Evolutionary conservation across 2,329 filamentous ascomycete species (phyloP), one percentile per base, ranked within the genome.

Genomic region (Sarocladium strictum): DNA sequence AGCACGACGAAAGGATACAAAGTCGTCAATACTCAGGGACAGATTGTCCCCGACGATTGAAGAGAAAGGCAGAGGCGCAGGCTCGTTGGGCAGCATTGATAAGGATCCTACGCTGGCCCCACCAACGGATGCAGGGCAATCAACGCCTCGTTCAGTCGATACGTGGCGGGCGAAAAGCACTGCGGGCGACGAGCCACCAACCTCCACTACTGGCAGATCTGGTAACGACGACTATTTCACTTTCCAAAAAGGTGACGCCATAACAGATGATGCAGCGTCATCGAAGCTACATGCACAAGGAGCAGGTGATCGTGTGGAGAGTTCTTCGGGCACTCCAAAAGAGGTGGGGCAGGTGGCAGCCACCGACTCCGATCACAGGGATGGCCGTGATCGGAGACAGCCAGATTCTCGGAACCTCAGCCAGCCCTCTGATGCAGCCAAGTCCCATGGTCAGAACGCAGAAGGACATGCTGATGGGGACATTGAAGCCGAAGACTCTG

Each of bases 401-500:
- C 17, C 17, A 21, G 40, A 23, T 12, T 23, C 40, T 7, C 9
- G 40, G 17, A 19, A 43, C 21, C 17, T 43, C 40, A 15, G 40
- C 40, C 7, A 43, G 21, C 9, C 3, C 21, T 19, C 4, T 43
- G 21, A 23, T 17, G 21, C 7, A 21, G 10, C 40, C 6, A 14
- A 15, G 10, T 43, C 40, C 15, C 6, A 10, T 27, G 43, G n/a
- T 3, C 66, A 67, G 50, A 74, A 77, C 58, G 63, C 56, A 2
- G 56, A 58, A 33, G 57, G 54, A n/a, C n/a, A n/a, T 27, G 24
- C 43, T 47, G 43, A 47, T n/a, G 15, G 27, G 15, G 62, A 66
- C 38, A 58, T 57, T 17, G 77, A 81, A 45, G 75, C 72, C 17
- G 79, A 83, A 38, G 79, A 83, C 55, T 91, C 87, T 14, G 86